Evolutionary conservation across 306 rosid species (phyloP).

Genomic region (Dalbergia oliveri): DNA sequence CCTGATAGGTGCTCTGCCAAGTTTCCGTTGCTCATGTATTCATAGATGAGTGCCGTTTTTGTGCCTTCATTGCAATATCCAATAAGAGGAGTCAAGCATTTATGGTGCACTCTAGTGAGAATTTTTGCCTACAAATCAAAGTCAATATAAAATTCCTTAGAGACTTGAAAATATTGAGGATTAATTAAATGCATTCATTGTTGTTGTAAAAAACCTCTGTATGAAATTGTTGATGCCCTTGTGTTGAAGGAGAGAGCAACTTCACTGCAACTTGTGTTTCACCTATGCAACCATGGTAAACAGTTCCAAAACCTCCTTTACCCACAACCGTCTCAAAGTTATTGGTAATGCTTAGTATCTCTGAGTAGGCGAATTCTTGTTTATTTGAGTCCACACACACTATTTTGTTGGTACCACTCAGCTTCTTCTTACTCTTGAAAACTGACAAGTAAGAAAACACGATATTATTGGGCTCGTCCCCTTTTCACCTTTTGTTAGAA

Average conservation of each 20-base stretch:
- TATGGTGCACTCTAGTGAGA: conserved; percentile 4
- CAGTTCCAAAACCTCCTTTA: conserved; percentile 65
- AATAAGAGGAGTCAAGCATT: conserved; percentile 5
- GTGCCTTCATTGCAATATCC: conserved; percentile 39
- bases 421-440: not conserved
- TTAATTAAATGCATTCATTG: not conserved
- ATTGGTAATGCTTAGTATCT: conserved; percentile 50
- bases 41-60: conserved; percentile 49
- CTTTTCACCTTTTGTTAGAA: not conserved
- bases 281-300: conserved; percentile 49
- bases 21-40: conserved; percentile 54
- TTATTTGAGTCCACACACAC: conserved; percentile 9
- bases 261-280: conserved; percentile 56
- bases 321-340: conserved; percentile 54
- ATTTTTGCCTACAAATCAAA: conserved; percentile 25
- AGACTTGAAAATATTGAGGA: not conserved
- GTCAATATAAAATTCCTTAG: not conserved
- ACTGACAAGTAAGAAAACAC: not conserved
- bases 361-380: conserved; percentile 45
- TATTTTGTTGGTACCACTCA: not conserved
- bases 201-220: conserved; percentile 40
- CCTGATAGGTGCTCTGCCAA: conserved; percentile 48
- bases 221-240: conserved; percentile 53
- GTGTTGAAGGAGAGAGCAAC: conserved; percentile 55
- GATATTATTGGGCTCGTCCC: too few relatives aligned